These are phyloP conservation scores for Nannochloris sp. DNA, from an alignment of 139 green algal genomes.

Conservation along the genomic window DNA sequence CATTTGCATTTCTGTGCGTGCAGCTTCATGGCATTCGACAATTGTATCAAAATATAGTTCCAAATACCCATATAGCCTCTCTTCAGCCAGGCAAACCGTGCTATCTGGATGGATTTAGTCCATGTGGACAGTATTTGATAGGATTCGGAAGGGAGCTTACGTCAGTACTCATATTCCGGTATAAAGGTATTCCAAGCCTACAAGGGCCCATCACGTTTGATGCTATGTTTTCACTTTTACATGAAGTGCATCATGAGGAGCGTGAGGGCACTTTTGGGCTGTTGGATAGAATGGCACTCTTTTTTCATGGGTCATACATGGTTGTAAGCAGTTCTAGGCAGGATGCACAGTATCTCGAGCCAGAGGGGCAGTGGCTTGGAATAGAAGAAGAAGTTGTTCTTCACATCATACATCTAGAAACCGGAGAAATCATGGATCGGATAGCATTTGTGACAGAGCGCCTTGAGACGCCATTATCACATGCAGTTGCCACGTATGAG, in stretches of 20 bases:
- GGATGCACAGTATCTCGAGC: neutral
- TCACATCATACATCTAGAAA: conserved; percentile 8
- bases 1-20: neutral
- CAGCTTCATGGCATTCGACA: conserved; percentile 15
- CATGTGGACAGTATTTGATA: conserved; percentile 21
- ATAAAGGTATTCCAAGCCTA: conserved; percentile 4
- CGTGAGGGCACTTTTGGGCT: conserved; percentile 8
- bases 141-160: conserved; percentile 12
- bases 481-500: conserved; percentile 7
- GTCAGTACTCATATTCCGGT: conserved; percentile 17
- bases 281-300: conserved; percentile 11
- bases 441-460: conserved; percentile 2
- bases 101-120: conserved; percentile 5
- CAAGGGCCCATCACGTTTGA: conserved; percentile 5
- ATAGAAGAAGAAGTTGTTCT: conserved; percentile 9
- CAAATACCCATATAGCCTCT: conserved; percentile 6
- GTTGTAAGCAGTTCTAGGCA: neutral
- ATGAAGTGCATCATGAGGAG: conserved; percentile 1
- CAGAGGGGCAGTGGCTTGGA: neutral
- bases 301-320: neutral
- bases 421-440: conserved; percentile 1
- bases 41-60: conserved; percentile 24
- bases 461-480: neutral
- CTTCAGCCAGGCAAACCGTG: conserved; percentile 7
- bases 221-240: conserved; percentile 14